Evolutionary conservation across 2,329 filamentous ascomycete species (phyloP), one percentile per base, ranked within the genome.

Genomic region (Colletotrichum tofieldiae): DNA sequence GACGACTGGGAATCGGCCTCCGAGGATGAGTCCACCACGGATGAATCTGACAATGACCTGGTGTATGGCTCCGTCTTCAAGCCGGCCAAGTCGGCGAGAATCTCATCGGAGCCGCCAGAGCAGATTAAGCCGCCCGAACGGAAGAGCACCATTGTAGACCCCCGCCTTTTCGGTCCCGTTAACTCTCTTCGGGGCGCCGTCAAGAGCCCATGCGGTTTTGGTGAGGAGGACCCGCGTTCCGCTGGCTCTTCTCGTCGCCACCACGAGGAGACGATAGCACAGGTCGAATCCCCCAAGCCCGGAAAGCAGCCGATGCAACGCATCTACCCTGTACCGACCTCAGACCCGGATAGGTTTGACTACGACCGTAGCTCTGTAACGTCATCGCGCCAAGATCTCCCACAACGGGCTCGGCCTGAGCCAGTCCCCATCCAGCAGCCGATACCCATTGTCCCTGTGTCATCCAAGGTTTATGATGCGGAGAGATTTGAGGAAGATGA

Each of bases 391-490:
- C 80, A 82, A 66, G 82, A 84, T 54, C 77, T 84, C 9, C 79
- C 84, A 3, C 80, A 82, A 29, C 82, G 80, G 23, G 79, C 81
- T 20, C 86, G 89, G 52, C 89, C 91, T 6, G 89, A 85, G 7
- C 86, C 90, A 0, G 87, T 94, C 41, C 91, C 92, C 14, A 86
- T 98, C n/a, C 93, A 96, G 79, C 94, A 97, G 77, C 95, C 95
- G 2, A 92, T 95, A 76, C 95, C 95, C 2, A 88, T 94, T 71
- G 86, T 89, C 2, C 94, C 93, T 0, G 90, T 97, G 3, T 91
- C 92, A 47, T 88, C 89, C 73, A 89, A 89, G 23, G 87, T 95
- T 1, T 93, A 94, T 76, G 87, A 91, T 59, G 83, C 87, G 43
- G 82, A 83, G 49, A 82, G 80, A 56, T 74, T 82, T 37, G 82